phyloP scores from a whole-genome alignment of 2,329 filamentous ascomycete genomes.

The Berkeleyomyces basicola region DNA sequence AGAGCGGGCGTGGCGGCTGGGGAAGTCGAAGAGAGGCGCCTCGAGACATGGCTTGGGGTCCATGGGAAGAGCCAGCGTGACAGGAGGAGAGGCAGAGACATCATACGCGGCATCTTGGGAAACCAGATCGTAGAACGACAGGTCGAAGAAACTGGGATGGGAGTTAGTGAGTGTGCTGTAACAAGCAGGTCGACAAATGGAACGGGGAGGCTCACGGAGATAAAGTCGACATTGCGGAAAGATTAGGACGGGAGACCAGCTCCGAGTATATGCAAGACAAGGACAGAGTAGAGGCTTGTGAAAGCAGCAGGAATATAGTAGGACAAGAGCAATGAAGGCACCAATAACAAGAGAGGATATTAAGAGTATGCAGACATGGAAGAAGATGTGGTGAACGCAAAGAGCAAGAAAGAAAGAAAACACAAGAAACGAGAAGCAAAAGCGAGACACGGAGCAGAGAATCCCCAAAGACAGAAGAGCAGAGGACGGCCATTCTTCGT shows the following conservation, averaged over 20 bases:
- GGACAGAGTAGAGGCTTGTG: neutral
- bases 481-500: neutral
- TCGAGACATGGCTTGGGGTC: slow-evolving; percentile 28
- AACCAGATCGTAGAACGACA: slow-evolving; percentile 37
- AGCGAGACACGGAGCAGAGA: neutral
- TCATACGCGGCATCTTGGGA: slow-evolving; percentile 17
- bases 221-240: slow-evolving; percentile 17
- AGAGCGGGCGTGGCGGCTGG: slow-evolving; percentile 43
- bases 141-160: slow-evolving; percentile 33
- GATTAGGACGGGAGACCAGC: slow-evolving; percentile 5
- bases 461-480: neutral
- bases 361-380: too few species aligned
- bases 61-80: slow-evolving; percentile 18
- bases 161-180: slow-evolving; percentile 4
- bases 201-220: slow-evolving; percentile 21
- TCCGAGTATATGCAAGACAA: neutral
- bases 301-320: neutral
- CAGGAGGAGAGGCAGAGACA: slow-evolving; percentile 21
- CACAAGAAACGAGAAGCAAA: neutral
- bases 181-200: neutral
- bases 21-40: slow-evolving; percentile 37
- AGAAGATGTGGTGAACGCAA: too few species aligned
- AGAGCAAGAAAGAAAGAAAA: neutral
- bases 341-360: too few species aligned
- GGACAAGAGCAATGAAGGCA: too few species aligned